These are phyloP conservation scores for Termitomyces sp. DNA, from an alignment of 768 basidiomycete species.

Conservation along the genomic window DNA sequence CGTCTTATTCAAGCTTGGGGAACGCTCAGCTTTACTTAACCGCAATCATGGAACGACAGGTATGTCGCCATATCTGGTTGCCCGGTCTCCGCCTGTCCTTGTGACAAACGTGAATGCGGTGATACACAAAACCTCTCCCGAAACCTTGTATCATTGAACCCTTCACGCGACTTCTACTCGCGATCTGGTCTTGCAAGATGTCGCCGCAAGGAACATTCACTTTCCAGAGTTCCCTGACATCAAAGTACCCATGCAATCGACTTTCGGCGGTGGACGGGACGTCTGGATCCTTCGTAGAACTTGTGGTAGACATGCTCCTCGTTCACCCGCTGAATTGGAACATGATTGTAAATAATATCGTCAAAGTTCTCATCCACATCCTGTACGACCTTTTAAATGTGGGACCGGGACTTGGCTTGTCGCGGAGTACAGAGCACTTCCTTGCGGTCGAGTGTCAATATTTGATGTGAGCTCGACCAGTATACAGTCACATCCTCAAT, in stretches of 20 bases:
- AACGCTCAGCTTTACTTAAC: too few relatives aligned
- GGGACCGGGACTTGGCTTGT: conserved; percentile 38
- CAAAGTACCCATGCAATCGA: too few relatives aligned
- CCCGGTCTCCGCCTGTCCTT: conserved; percentile 38
- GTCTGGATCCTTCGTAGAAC: too few relatives aligned
- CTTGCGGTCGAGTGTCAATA: conserved; percentile 11
- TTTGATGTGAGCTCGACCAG: conserved; percentile 18
- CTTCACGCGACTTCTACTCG: conserved; percentile 20
- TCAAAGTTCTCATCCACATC: too few relatives aligned
- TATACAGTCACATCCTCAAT: not conserved
- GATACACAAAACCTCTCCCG: conserved; percentile 38
- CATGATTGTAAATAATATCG: conserved; percentile 26
- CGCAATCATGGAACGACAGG: too few relatives aligned
- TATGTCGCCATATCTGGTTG: conserved; percentile 54
- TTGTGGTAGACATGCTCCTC: too few relatives aligned
- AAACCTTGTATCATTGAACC: conserved; percentile 48
- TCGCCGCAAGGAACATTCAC: too few relatives aligned
- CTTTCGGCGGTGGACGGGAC: too few relatives aligned
- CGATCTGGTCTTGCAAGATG: too few relatives aligned
- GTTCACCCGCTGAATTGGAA: conserved; percentile 54
- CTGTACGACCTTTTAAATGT: conserved; percentile 42
- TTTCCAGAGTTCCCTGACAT: too few relatives aligned
- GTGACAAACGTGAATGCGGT: conserved; percentile 21
- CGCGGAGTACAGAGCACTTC: conserved; percentile 32
- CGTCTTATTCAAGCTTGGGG: too few relatives aligned